Evolutionary conservation across 345 rosid species (phyloP).

Genomic region (Mallotus nudiflorus): DNA sequence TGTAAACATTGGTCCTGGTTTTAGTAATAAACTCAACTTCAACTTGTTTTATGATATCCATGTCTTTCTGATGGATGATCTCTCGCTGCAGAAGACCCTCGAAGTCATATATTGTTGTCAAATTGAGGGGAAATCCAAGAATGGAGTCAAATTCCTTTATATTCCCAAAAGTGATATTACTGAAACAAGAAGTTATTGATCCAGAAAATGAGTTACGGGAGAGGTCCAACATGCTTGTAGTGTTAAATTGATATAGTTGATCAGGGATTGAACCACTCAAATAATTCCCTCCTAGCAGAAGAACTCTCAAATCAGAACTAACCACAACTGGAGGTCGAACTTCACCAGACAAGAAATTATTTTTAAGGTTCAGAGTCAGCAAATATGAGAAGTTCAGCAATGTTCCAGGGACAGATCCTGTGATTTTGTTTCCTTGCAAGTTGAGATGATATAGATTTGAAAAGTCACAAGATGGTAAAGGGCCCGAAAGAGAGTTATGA

Average conservation of each 20-base stretch:
- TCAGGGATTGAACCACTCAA: neutral
- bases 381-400: neutral
- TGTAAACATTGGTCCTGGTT: neutral
- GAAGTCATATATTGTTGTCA: no score
- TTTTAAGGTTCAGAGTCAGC: neutral
- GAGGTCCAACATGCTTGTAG: neutral
- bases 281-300: neutral
- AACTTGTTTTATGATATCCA: neutral
- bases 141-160: neutral
- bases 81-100: no score
- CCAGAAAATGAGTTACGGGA: constrained; percentile 5
- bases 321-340: neutral
- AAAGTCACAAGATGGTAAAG: neutral
- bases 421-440: constrained; percentile 1
- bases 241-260: neutral
- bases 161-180: neutral
- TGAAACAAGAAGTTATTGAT: neutral
- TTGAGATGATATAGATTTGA: neutral
- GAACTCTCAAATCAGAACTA: neutral
- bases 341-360: neutral
- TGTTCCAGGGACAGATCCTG: neutral
- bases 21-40: neutral
- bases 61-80: neutral
- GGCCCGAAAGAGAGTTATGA: neutral
- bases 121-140: no score